Percentiles rank a stretch among this genome's conserved stretches.
These are phyloP conservation scores for Xerocomus amazonicus DNA, from an alignment of 1,284 basidiomycete genomes.

Conservation along the genomic window DNA sequence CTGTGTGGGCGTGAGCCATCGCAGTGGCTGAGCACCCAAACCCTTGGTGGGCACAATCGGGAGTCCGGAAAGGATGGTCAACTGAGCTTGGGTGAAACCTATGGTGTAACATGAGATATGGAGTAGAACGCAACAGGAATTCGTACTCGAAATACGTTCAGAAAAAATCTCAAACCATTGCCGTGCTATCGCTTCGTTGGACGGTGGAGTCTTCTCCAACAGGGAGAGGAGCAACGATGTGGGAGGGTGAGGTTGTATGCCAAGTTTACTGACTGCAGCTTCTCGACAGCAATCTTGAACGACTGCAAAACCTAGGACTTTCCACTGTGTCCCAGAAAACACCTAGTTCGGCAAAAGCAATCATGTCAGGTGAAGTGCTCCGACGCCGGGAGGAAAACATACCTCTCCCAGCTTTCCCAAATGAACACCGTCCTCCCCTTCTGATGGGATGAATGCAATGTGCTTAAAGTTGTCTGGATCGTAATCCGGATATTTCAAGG, in stretches of 20 bases:
- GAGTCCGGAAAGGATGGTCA: constrained; percentile 41
- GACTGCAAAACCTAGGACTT: constrained; percentile 73
- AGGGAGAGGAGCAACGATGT: constrained; percentile 60
- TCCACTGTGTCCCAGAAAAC: constrained; percentile 70
- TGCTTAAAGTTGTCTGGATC: constrained; percentile 50
- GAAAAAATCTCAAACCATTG: constrained; percentile 80
- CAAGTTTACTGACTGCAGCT: constrained; percentile 66
- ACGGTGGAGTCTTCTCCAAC: constrained; percentile 64
- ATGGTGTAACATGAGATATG: background rate
- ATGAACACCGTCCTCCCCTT: constrained; percentile 46
- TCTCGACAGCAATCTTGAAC: constrained; percentile 55
- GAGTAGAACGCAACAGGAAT: background rate
- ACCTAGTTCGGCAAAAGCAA: constrained; percentile 44
- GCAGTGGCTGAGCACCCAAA: constrained; percentile 32
- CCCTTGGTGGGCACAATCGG: constrained; percentile 53
- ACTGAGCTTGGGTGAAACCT: constrained; percentile 26
- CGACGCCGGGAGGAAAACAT: constrained; percentile 3
- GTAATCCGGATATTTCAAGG: constrained; percentile 63
- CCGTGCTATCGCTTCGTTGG: constrained; percentile 51
- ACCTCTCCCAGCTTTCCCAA: constrained; percentile 72
- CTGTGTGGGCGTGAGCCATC: constrained; percentile 57
- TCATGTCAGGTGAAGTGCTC: background rate
- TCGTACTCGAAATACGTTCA: constrained; percentile 62
- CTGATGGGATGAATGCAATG: constrained; percentile 80
- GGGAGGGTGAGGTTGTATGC: constrained; percentile 73